phyloP scores from a whole-genome alignment of 164 flowering plant genomes.

The Umbilicus rupestris region DNA sequence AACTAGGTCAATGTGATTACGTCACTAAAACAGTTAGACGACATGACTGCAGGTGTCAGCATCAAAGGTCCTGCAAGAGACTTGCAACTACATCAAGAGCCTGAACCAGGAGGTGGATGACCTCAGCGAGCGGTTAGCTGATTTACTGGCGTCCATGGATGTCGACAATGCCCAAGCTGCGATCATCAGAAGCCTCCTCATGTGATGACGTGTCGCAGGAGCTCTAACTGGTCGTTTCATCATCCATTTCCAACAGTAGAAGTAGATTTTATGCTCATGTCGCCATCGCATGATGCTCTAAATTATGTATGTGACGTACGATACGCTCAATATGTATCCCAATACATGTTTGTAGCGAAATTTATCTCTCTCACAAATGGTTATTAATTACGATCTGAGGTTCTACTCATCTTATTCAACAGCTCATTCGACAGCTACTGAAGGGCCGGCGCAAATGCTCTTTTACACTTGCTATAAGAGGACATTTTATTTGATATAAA shows the following conservation, averaged over 20 bases:
- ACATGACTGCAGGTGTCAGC: conserved; percentile 49
- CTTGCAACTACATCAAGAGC: conserved; percentile 76
- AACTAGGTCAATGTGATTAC: neutral
- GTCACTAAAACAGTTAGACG: too few relatives aligned
- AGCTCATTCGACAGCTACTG: too few relatives aligned
- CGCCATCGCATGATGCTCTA: neutral
- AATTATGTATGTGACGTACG: neutral
- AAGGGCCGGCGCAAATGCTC: too few relatives aligned
- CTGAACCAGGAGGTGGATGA: conserved; percentile 77
- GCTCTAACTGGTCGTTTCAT: too few relatives aligned
- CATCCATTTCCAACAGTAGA: neutral
- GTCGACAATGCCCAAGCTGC: conserved; percentile 61
- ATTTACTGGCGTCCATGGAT: conserved; percentile 53
- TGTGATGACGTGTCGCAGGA: conserved; percentile 22
- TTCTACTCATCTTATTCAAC: too few relatives aligned
- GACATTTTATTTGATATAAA: too few relatives aligned
- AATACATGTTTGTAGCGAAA: neutral
- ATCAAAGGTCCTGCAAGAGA: conserved; percentile 70
- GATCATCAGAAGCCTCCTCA: conserved; percentile 68
- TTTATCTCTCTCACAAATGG: too few relatives aligned
- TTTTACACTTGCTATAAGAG: too few relatives aligned
- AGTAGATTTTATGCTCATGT: neutral
- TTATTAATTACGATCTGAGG: too few relatives aligned
- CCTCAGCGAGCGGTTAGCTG: conserved; percentile 64
- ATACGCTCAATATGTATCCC: conserved; percentile 3